phyloP scores from a whole-genome alignment of 2,329 filamentous ascomycete species.

The Clarireedia paspali region DNA sequence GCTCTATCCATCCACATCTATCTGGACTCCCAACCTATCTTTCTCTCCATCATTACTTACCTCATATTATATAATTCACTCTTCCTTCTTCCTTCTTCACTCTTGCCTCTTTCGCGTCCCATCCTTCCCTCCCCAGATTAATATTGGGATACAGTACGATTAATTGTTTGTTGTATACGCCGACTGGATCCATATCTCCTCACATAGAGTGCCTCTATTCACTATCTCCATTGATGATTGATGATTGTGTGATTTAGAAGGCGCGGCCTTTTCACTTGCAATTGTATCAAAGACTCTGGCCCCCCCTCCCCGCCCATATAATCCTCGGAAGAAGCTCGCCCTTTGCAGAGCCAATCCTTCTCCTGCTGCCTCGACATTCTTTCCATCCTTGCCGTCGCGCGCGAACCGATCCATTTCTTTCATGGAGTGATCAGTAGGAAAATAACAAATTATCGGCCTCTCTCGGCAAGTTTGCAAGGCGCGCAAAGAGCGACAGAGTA shows the following conservation, averaged over 20 bases:
- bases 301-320: background rate
- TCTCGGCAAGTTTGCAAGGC: background rate
- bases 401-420: conserved; percentile 7
- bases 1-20: too few relatives aligned
- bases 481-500: conserved; percentile 9
- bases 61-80: too few relatives aligned
- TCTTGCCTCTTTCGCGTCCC: too few relatives aligned
- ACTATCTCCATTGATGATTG: too few relatives aligned
- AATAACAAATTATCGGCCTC: background rate
- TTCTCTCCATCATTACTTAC: too few relatives aligned
- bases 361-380: background rate
- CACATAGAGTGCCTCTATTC: too few relatives aligned
- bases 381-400: background rate
- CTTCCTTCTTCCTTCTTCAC: too few relatives aligned
- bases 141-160: too few relatives aligned
- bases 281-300: background rate
- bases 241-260: background rate
- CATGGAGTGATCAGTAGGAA: conserved; percentile 21
- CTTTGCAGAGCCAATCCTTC: background rate
- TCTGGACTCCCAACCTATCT: too few relatives aligned
- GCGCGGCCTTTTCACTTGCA: background rate
- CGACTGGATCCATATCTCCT: too few relatives aligned
- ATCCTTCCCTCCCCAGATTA: too few relatives aligned
- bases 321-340: background rate
- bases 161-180: too few relatives aligned